phyloP scores from a whole-genome alignment of 768 basidiomycete species.

The Hericium coralloides region DNA sequence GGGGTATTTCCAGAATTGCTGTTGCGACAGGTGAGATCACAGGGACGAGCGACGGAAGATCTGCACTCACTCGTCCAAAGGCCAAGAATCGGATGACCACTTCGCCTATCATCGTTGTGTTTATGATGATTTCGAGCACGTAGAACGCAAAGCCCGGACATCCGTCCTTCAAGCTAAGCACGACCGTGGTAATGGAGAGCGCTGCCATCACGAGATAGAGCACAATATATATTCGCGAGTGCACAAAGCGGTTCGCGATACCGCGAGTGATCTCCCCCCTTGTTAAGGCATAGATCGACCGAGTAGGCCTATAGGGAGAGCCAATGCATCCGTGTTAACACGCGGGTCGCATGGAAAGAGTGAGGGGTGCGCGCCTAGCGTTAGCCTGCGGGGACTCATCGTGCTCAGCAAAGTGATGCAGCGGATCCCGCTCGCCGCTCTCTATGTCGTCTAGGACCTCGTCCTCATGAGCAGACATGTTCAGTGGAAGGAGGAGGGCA shows the following conservation, averaged over 20 bases:
- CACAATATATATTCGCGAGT: constrained; percentile 79
- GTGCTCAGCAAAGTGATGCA: constrained; percentile 11
- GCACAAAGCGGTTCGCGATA: constrained; percentile 84
- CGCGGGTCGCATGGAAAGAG: constrained; percentile 7
- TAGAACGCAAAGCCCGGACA: constrained; percentile 89
- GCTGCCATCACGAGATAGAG: constrained; percentile 87
- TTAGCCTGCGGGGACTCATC: constrained; percentile 8
- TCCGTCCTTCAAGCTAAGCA: constrained; percentile 72
- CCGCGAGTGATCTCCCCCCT: constrained; percentile 77
- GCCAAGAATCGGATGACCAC: constrained; percentile 88
- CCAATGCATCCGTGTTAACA: constrained; percentile 9
- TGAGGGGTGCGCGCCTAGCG: constrained; percentile 17
- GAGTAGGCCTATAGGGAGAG: constrained; percentile 43
- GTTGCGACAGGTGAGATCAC: constrained; percentile 3
- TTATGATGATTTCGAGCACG: constrained; percentile 82
- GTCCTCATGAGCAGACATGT: constrained; percentile 19
- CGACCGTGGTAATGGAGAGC: constrained; percentile 78
- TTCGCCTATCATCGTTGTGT: constrained; percentile 88
- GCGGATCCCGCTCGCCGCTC: constrained; percentile 22
- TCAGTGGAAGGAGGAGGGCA: background rate
- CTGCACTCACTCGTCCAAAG: constrained; percentile 71
- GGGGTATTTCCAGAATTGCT: constrained; percentile 97
- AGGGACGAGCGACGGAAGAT: background rate
- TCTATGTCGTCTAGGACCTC: constrained; percentile 22
- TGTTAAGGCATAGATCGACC: constrained; percentile 81